Evolutionary conservation across 2,329 filamentous ascomycete species (phyloP).

Genomic region (Colletotrichum eremochloae): DNA sequence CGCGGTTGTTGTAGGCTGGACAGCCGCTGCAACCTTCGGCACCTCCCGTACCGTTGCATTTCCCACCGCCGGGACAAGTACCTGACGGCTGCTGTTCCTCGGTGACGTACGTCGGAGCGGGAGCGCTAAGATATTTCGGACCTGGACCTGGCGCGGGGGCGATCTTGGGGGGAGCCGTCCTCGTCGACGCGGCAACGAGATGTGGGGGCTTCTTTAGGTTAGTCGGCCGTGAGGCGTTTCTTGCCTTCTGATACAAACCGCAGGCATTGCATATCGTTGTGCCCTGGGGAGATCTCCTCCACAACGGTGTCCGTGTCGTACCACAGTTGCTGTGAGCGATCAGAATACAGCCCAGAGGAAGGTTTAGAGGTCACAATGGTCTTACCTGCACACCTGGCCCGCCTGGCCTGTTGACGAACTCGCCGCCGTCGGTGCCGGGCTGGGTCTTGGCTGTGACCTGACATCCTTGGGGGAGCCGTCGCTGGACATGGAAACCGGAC

Average conservation of each 20-base stretch:
- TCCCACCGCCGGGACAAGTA: conserved; percentile 95
- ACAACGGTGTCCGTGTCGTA: conserved; percentile 92
- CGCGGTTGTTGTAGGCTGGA: conserved; percentile 96
- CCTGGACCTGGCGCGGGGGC: conserved; percentile 50
- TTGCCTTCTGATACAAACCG: conserved; percentile 92
- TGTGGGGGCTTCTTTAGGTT: conserved; percentile 85
- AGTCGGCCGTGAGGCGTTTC: conserved; percentile 90
- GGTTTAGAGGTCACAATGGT: background rate
- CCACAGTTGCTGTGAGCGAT: conserved; percentile 82
- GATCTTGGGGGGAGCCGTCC: conserved; percentile 57
- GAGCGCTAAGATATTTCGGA: conserved; percentile 57
- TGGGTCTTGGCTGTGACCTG: conserved; percentile 32
- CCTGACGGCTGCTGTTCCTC: conserved; percentile 82
- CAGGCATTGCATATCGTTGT: conserved; percentile 98
- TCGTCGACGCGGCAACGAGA: conserved; percentile 60
- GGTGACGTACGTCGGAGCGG: conserved; percentile 79
- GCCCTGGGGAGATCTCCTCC: conserved; percentile 92
- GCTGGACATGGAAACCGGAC: conserved; percentile 38
- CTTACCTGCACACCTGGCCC: conserved; percentile 80
- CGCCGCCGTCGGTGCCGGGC: conserved; percentile 34
- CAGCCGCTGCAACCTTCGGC: conserved; percentile 96
- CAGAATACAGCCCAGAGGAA: conserved; percentile 41
- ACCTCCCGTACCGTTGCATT: conserved; percentile 95
- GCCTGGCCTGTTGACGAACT: conserved; percentile 54
- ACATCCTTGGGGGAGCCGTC: conserved; percentile 32